Evolutionary conservation across 2,329 filamentous ascomycete species (phyloP).

Genomic region (Ceratocystis lukuohia): DNA sequence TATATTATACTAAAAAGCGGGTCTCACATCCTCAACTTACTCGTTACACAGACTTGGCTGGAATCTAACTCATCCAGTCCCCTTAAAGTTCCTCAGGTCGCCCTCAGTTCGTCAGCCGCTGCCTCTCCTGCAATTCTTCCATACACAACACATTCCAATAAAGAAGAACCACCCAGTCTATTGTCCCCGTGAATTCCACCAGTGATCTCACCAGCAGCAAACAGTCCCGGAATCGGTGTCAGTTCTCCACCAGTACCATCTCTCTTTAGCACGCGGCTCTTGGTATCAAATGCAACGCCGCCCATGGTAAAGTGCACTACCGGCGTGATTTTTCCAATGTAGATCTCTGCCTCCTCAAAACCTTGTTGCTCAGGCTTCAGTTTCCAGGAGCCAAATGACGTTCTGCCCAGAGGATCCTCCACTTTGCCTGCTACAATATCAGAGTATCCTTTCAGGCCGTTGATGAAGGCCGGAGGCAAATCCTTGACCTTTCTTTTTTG

Average conservation of each 20-base stretch:
- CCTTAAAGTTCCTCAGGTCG: not conserved
- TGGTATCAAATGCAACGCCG: constrained; percentile 43
- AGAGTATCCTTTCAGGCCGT: constrained; percentile 38
- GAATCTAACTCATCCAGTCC: not conserved
- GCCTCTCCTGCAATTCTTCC: constrained; percentile 42
- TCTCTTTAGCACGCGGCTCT: constrained; percentile 36
- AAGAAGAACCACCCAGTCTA: constrained; percentile 45
- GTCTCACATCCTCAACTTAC: not conserved
- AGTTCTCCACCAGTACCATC: constrained; percentile 25
- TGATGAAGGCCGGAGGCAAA: constrained; percentile 30
- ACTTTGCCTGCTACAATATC: constrained; percentile 29
- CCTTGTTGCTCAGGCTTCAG: constrained; percentile 31
- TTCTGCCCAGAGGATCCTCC: constrained; percentile 35
- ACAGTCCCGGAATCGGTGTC: constrained; percentile 40
- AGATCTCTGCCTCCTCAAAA: constrained; percentile 39
- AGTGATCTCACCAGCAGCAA: constrained; percentile 51
- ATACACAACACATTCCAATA: constrained; percentile 52
- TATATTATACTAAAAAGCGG: not conserved
- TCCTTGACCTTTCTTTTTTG: constrained; percentile 41
- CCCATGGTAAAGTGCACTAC: constrained; percentile 57
- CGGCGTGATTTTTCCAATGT: constrained; percentile 46
- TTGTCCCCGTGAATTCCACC: constrained; percentile 53
- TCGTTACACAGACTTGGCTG: not conserved
- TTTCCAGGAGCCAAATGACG: constrained; percentile 42
- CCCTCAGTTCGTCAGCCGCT: constrained; percentile 27